Percentiles rank a stretch among this genome's conserved stretches.
Evolutionary conservation across 768 basidiomycete species (phyloP).

Genomic region (Mycena maculata): DNA sequence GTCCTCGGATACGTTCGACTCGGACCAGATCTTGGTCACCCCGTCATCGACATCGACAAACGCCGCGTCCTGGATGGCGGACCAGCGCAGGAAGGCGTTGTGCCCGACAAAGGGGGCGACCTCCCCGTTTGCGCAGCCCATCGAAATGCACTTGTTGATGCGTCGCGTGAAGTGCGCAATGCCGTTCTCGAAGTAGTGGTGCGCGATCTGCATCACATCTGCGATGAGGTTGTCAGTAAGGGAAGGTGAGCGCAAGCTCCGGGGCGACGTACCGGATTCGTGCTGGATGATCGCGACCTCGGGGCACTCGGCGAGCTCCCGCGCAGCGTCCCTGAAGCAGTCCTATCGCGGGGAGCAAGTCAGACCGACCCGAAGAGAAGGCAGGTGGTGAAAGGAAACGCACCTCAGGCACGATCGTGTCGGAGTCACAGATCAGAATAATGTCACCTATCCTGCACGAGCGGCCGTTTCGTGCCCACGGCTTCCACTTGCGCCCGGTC

Average conservation of each 20-base stretch:
- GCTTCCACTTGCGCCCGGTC: slow-evolving; percentile 68
- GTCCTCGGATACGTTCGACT: slow-evolving; percentile 85
- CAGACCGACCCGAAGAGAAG: neutral
- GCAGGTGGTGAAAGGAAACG: slow-evolving; percentile 17
- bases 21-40: slow-evolving; percentile 83
- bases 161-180: slow-evolving; percentile 89
- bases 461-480: slow-evolving; percentile 83
- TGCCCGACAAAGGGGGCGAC: slow-evolving; percentile 89
- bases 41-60: slow-evolving; percentile 76
- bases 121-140: slow-evolving; percentile 85
- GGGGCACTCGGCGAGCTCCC: slow-evolving; percentile 84
- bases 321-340: slow-evolving; percentile 90
- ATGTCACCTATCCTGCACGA: slow-evolving; percentile 82
- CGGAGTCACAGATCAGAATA: slow-evolving; percentile 86
- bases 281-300: slow-evolving; percentile 93
- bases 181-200: slow-evolving; percentile 92
- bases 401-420: slow-evolving; percentile 82
- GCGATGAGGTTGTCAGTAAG: neutral
- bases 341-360: slow-evolving; percentile 57
- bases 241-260: neutral
- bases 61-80: slow-evolving; percentile 87
- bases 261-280: slow-evolving; percentile 70
- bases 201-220: slow-evolving; percentile 92
- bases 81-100: slow-evolving; percentile 92
- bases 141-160: slow-evolving; percentile 86